Evolutionary conservation across 257 asterid genomes (phyloP), one percentile per base, ranked within the genome.

Genomic region (Salvia hispanica): DNA sequence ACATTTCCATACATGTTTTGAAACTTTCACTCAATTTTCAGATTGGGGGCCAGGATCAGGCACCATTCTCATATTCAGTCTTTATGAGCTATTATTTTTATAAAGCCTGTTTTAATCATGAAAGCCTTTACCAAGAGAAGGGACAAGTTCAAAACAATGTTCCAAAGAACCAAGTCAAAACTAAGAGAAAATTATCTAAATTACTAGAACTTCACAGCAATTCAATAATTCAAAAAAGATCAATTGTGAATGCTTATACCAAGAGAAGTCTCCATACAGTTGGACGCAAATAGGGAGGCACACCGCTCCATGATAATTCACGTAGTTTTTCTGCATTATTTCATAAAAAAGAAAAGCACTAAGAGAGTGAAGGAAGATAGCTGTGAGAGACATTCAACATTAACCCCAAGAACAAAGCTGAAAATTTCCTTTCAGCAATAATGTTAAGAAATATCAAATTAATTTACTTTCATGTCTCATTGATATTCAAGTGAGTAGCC

Each of bases 251-350:
- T 25, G 39, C 1, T 25, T 86, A 68, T 88, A 92, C 98, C 99
- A 94, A 82, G 71, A 94, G 95, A 82, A 94, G 96, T 73, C 96
- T 81, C 99, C 99, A 94, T 18, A 94, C 88, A 37, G 82, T 81
- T 50, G 99, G 99, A 51, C 99, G 96, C 78, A 90, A 53, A 84
- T 94, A 83, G 15, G 89, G 83, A 31, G 99, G 99, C 69, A 94
- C 85, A 61, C 99, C 99, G 83, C 92, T 94, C 99, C 99, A 94
- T 68, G 99, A 84, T 69, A 88, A 73, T 69, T 91, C 99, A 47
- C 97, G 97, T 76, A 94, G 68, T 75, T 87, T 93, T 75, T 93
- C 99, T 92, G 90, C 84, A 79, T 16, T 64, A 63, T n/a, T 36
- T 13, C 43, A 53, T 43, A 52, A 43, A 45, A 62, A 45, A 58